Evolutionary conservation across 768 basidiomycete genomes (phyloP).

Genomic region (Tylopilus rubrobrunneus): DNA sequence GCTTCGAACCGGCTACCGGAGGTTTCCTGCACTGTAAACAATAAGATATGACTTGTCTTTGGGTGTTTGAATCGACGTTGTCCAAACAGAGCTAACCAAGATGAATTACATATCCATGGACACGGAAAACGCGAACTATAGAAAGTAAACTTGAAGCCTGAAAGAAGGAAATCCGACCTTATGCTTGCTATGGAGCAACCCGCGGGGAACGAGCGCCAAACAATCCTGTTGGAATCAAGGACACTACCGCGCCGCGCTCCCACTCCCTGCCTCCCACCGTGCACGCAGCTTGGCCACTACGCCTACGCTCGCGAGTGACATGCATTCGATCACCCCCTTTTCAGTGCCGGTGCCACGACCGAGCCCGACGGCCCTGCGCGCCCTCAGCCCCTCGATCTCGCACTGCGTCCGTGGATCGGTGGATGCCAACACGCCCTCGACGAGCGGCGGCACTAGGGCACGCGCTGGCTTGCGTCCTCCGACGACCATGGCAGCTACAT

Average conservation of each 20-base stretch:
- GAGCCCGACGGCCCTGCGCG: not conserved
- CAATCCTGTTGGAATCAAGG: too few species aligned
- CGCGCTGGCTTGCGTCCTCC: too few species aligned
- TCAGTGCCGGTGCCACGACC: not conserved
- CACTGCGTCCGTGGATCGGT: constrained; percentile 1
- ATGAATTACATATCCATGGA: too few species aligned
- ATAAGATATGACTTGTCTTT: too few species aligned
- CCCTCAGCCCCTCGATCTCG: constrained; percentile 8
- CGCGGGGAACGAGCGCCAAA: too few species aligned
- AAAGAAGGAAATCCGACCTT: not conserved
- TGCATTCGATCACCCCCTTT: not conserved
- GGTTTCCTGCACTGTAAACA: too few species aligned
- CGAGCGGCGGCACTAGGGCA: not conserved
- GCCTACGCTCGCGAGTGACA: constrained; percentile 5
- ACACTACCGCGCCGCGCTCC: not conserved
- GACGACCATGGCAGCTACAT: not conserved
- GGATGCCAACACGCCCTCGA: constrained; percentile 1
- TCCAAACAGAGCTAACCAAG: too few species aligned
- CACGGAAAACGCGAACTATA: not conserved
- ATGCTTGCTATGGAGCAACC: not conserved
- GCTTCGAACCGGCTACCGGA: too few species aligned
- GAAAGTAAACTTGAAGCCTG: not conserved
- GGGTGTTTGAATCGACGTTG: not conserved
- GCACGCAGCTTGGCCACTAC: constrained; percentile 21
- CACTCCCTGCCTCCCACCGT: constrained; percentile 16